Evolutionary conservation across 768 basidiomycete genomes (phyloP).

Genomic region (Leccinum longicurvipes): DNA sequence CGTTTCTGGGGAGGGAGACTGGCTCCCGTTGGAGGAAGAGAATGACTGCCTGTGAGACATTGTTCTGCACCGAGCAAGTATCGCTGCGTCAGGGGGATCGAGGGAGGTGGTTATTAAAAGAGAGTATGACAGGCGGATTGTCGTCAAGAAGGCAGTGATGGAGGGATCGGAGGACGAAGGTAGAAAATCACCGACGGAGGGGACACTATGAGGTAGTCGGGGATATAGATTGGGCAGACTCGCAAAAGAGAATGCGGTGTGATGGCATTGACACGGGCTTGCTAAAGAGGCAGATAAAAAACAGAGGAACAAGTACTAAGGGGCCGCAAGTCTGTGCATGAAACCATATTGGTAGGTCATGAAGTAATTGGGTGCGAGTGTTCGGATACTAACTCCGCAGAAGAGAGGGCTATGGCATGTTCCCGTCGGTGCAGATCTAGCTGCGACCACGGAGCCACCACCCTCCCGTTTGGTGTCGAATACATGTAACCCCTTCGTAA

Average conservation of each 20-base stretch:
- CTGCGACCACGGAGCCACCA: slow-evolving; percentile 25
- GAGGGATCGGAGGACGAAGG: slow-evolving; percentile 24
- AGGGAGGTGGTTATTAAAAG: slow-evolving; percentile 28
- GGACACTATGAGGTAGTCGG: slow-evolving; percentile 22
- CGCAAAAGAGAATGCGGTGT: slow-evolving; percentile 29
- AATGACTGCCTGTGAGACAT: slow-evolving; percentile 53
- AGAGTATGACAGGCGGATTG: slow-evolving; percentile 11
- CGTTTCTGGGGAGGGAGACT: slow-evolving; percentile 46
- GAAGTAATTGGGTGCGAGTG: slow-evolving; percentile 31
- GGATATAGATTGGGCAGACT: slow-evolving; percentile 27
- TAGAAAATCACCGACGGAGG: slow-evolving; percentile 28
- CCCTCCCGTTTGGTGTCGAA: slow-evolving; percentile 13
- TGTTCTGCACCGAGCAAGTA: slow-evolving; percentile 11
- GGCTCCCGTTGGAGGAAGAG: slow-evolving; percentile 50
- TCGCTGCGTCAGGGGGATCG: slow-evolving; percentile 22
- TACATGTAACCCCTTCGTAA: slow-evolving; percentile 1
- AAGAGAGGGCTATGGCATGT: slow-evolving; percentile 19
- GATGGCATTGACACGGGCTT: slow-evolving; percentile 28
- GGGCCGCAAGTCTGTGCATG: slow-evolving; percentile 31
- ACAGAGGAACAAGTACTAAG: slow-evolving; percentile 22
- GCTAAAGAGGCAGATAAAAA: slow-evolving; percentile 27
- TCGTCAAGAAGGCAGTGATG: slow-evolving; percentile 24
- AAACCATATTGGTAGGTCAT: slow-evolving; percentile 29
- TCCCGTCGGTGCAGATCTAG: slow-evolving; percentile 28
- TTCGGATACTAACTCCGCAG: slow-evolving; percentile 34